A percentile compares a stretch with the other conserved stretches of the same genome.
These are phyloP conservation scores for Hibiscus trionum DNA, from an alignment of 345 rosid species.

Conservation along the genomic window DNA sequence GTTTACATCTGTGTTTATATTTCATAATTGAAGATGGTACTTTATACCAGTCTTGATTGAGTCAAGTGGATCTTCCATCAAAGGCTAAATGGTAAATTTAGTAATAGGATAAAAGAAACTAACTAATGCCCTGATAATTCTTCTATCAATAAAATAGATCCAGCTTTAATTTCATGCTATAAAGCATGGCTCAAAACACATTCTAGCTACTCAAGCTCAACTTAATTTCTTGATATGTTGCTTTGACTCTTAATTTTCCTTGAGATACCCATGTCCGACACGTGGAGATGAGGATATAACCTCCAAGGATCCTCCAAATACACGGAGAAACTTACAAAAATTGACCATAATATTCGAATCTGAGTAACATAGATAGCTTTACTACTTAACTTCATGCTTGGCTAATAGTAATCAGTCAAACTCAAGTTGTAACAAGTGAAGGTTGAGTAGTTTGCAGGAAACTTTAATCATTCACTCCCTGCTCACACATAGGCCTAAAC, in stretches of 20 bases:
- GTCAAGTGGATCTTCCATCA: neutral
- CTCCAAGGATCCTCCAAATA: too few relatives aligned
- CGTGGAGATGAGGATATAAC: too few relatives aligned
- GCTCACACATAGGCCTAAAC: neutral
- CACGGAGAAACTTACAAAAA: too few relatives aligned
- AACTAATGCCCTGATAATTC: neutral
- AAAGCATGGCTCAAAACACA: neutral
- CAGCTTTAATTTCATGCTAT: neutral
- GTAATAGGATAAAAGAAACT: neutral
- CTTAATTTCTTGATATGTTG: neutral
- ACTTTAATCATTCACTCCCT: neutral
- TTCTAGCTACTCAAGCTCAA: neutral
- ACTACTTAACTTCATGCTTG: too few relatives aligned
- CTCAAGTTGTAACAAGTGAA: too few relatives aligned
- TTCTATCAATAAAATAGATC: neutral
- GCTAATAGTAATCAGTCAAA: too few relatives aligned
- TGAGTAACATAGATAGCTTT: too few relatives aligned
- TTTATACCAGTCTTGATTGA: neutral
- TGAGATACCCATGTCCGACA: too few relatives aligned
- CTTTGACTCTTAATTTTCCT: too few relatives aligned
- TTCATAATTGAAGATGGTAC: neutral
- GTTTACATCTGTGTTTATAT: neutral
- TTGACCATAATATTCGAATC: too few relatives aligned
- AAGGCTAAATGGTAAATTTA: neutral
- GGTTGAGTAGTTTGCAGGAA: too few relatives aligned